Conservation (phyloP, 192 early-diverging fungal species). For the Coemansia sp. region DNA sequence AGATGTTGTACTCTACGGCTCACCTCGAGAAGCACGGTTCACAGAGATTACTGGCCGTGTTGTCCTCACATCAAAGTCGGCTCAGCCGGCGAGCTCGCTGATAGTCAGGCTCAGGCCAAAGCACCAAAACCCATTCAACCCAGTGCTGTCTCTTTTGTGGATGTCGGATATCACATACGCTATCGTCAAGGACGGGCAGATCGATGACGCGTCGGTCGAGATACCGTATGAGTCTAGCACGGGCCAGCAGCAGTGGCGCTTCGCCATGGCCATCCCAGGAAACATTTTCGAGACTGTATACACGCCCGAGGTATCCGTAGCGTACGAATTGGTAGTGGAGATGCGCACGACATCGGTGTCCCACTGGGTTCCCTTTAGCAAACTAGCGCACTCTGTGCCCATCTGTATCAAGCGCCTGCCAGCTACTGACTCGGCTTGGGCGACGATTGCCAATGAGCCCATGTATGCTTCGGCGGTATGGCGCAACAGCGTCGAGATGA, state of each 20-base stretch:
- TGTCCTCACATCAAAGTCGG: conserved; percentile 20
- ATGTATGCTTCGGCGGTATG: conserved; percentile 40
- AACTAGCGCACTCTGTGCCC: conserved; percentile 17
- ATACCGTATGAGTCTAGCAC: conserved; percentile 8
- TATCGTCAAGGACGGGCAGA: conserved; percentile 36
- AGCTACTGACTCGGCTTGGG: conserved; percentile 37
- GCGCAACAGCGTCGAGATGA: conserved; percentile 48
- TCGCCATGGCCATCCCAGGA: conserved; percentile 47
- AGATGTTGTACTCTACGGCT: conserved; percentile 41
- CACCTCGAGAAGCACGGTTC: conserved; percentile 41
- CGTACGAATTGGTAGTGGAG: conserved; percentile 48
- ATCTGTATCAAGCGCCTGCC: conserved; percentile 46
- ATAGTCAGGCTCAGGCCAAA: conserved; percentile 41
- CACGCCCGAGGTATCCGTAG: conserved; percentile 39
- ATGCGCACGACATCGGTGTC: conserved; percentile 25
- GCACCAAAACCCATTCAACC: conserved; percentile 46
- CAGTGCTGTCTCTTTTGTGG: conserved; percentile 39
- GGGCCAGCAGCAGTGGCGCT: conserved; percentile 45
- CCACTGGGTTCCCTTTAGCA: conserved; percentile 28
- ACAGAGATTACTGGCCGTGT: conserved; percentile 40
- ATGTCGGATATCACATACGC: conserved; percentile 32
- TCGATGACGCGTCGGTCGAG: conserved; percentile 15
- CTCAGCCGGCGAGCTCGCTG: conserved; percentile 36
- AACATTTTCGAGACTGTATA: conserved; percentile 45
- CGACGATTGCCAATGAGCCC: conserved; percentile 34